These are phyloP conservation scores for Pseudoneurospora amorphoporcata DNA, from an alignment of 495 filamentous ascomycete genomes.

Conservation along the genomic window DNA sequence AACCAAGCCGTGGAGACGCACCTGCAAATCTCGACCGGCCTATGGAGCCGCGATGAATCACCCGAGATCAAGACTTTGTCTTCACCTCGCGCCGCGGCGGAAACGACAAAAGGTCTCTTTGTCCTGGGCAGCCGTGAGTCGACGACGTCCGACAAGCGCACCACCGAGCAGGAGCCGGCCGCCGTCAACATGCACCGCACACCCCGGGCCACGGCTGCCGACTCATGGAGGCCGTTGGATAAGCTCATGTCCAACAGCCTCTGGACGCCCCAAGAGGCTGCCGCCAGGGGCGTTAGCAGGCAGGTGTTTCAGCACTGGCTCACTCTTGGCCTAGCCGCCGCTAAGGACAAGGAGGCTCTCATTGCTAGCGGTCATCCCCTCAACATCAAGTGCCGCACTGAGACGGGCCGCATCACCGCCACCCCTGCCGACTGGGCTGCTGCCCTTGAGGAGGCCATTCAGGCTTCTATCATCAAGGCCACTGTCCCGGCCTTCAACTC, in stretches of 20 bases:
- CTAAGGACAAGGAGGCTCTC: conserved; percentile 14
- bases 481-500: conserved; percentile 13
- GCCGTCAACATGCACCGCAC: conserved; percentile 20
- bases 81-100: conserved; percentile 16
- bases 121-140: neutral
- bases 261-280: conserved; percentile 13
- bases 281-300: conserved; percentile 3
- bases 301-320: neutral
- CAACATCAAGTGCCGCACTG: conserved; percentile 3
- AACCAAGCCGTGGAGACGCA: conserved; percentile 6
- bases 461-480: conserved; percentile 9
- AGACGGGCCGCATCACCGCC: conserved; percentile 8
- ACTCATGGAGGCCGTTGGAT: conserved; percentile 15
- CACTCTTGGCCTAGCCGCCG: neutral
- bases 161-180: conserved; percentile 25
- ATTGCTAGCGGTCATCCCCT: conserved; percentile 6
- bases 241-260: conserved; percentile 21
- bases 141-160: conserved; percentile 15
- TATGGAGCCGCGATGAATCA: conserved; percentile 14
- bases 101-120: neutral
- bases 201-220: conserved; percentile 5
- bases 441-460: conserved; percentile 17
- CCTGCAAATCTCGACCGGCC: conserved; percentile 5
- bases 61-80: conserved; percentile 1
- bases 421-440: conserved; percentile 15